phyloP scores from a whole-genome alignment of 169 alveolate species.

The Theileria sp. region DNA sequence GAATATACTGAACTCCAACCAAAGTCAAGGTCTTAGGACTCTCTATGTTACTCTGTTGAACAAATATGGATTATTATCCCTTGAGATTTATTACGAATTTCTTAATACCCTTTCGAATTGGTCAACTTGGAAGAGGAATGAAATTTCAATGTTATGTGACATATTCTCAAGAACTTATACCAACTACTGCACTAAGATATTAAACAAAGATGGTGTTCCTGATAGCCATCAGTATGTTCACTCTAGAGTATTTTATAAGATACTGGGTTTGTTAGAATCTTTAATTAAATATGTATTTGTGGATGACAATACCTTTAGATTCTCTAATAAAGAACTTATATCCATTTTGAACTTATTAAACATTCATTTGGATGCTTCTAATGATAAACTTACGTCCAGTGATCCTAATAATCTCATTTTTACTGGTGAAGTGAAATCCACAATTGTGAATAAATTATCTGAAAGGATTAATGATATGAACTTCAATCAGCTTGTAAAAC shows the following conservation, averaged over 20 bases:
- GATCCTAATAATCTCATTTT: background rate
- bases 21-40: background rate
- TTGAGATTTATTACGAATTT: slow-evolving; percentile 9
- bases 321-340: slow-evolving; percentile 3
- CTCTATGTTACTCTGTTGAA: slow-evolving; percentile 30
- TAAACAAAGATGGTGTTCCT: background rate
- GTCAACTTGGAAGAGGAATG: slow-evolving; percentile 22
- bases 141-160: slow-evolving; percentile 50
- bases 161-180: slow-evolving; percentile 1
- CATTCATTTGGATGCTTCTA: background rate
- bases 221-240: background rate
- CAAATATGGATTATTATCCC: slow-evolving; percentile 1
- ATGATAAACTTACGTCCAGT: background rate
- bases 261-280: background rate
- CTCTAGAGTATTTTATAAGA: background rate
- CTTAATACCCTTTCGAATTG: background rate
- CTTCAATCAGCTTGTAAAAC: slow-evolving; percentile 14
- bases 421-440: background rate
- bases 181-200: background rate
- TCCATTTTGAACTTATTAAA: background rate
- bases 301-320: background rate
- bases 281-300: background rate
- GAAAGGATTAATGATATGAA: slow-evolving; percentile 12
- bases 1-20: background rate
- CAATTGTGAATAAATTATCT: background rate